Percentiles rank a stretch among this genome's conserved stretches.
Conservation (phyloP, 768 basidiomycete genomes). For the Russula compacta region DNA sequence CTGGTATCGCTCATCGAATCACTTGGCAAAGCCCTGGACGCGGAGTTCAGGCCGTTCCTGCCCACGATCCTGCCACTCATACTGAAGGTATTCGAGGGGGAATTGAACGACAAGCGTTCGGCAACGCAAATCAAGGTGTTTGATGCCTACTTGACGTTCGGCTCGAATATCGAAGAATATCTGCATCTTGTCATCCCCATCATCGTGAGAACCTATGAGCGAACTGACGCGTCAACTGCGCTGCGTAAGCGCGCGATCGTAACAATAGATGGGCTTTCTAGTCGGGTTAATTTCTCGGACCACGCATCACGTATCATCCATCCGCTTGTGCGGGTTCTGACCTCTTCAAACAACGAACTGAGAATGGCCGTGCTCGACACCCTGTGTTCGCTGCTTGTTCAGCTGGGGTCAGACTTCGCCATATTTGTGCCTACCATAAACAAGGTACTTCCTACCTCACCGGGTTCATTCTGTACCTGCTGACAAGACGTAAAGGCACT, state of each 20-base stretch:
- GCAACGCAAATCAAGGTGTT: slow-evolving; percentile 83
- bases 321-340: slow-evolving; percentile 82
- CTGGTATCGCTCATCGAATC: slow-evolving; percentile 90
- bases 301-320: slow-evolving; percentile 97
- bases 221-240: slow-evolving; percentile 58
- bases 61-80: slow-evolving; percentile 84
- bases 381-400: slow-evolving; percentile 82
- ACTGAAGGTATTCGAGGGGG: slow-evolving; percentile 87
- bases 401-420: slow-evolving; percentile 93
- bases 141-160: slow-evolving; percentile 91
- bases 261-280: slow-evolving; percentile 83
- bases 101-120: slow-evolving; percentile 68
- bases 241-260: slow-evolving; percentile 85
- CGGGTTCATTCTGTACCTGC: not conserved
- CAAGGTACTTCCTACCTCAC: slow-evolving; percentile 45
- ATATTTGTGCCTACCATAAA: slow-evolving; percentile 97
- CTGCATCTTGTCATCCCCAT: slow-evolving; percentile 93
- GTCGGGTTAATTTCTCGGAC: slow-evolving; percentile 94
- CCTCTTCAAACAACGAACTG: slow-evolving; percentile 65
- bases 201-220: slow-evolving; percentile 86
- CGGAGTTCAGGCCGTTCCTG: slow-evolving; percentile 95
- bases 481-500: slow-evolving; percentile 44
- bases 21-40: slow-evolving; percentile 86
- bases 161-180: slow-evolving; percentile 95
- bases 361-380: slow-evolving; percentile 86